Conservation (phyloP, 2,329 filamentous ascomycete species). For the Aspergillus thermomutatus region DNA sequence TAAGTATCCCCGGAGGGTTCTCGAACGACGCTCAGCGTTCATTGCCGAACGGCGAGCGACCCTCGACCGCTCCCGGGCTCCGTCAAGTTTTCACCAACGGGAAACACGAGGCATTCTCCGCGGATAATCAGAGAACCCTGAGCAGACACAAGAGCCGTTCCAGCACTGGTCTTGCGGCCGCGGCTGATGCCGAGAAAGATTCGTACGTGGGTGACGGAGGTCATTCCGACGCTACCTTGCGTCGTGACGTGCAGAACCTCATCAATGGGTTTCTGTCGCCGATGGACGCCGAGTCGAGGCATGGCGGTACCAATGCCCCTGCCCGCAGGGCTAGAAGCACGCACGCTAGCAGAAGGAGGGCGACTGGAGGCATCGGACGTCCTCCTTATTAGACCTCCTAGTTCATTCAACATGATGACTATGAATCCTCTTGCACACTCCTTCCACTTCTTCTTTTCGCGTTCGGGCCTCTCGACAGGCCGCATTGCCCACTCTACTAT, state of each 20-base stretch:
- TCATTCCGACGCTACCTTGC: constrained; percentile 18
- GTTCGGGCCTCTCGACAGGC: background rate
- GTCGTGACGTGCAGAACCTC: constrained; percentile 35
- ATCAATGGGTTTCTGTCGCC: constrained; percentile 35
- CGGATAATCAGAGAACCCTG: constrained; percentile 24
- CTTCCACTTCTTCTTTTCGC: constrained; percentile 6
- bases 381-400: constrained; percentile 29
- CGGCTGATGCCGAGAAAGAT: constrained; percentile 10
- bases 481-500: background rate
- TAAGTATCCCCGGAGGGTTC: constrained; percentile 42
- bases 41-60: constrained; percentile 24
- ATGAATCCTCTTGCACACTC: background rate
- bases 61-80: constrained; percentile 30
- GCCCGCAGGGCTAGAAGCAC: constrained; percentile 7
- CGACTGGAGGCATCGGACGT: constrained; percentile 30
- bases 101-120: constrained; percentile 14
- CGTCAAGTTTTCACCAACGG: constrained; percentile 19
- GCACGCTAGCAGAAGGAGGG: constrained; percentile 19
- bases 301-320: constrained; percentile 9
- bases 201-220: constrained; percentile 14
- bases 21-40: constrained; percentile 37
- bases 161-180: constrained; percentile 26
- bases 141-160: constrained; percentile 35
- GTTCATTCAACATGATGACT: background rate
- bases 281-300: constrained; percentile 15